Conservation (phyloP, 1,139 yeast species). For the Geotrichum cucujoidarum region DNA sequence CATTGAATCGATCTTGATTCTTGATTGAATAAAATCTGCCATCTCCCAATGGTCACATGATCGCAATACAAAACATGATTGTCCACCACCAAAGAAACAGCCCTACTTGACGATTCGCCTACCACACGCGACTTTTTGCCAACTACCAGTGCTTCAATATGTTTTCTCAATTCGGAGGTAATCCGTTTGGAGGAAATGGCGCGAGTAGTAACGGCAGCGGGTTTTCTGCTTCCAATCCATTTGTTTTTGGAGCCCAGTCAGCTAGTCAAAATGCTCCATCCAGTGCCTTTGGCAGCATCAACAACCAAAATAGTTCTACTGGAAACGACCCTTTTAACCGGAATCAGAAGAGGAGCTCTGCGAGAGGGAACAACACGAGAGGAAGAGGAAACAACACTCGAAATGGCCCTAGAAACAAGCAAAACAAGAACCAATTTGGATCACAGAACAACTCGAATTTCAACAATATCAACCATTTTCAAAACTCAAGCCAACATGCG, state of each 20-base stretch:
- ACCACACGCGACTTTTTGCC: no score
- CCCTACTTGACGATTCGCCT: background rate
- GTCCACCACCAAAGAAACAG: background rate
- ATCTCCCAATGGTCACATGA: no score
- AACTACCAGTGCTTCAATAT: constrained; percentile 3
- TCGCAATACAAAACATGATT: no score
- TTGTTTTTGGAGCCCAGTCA: constrained; percentile 10
- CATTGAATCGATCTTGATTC: no score
- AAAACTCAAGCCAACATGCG: constrained; percentile 9
- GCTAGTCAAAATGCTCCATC: background rate
- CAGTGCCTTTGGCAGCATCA: constrained; percentile 9
- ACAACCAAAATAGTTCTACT: background rate
- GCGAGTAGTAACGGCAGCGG: constrained; percentile 1
- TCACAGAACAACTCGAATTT: constrained; percentile 1
- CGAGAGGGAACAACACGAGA: constrained; percentile 4
- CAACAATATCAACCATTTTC: constrained; percentile 14
- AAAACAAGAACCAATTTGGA: constrained; percentile 1
- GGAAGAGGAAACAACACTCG: constrained; percentile 8
- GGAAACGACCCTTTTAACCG: background rate
- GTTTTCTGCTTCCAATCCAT: constrained; percentile 6
- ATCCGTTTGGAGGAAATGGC: constrained; percentile 9
- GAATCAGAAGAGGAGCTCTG: background rate
- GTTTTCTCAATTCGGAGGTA: constrained; percentile 11
- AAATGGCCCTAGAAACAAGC: constrained; percentile 5
- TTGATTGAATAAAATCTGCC: no score